phyloP scores from a whole-genome alignment of 2,329 filamentous ascomycete genomes.

The Zalaria obscura region DNA sequence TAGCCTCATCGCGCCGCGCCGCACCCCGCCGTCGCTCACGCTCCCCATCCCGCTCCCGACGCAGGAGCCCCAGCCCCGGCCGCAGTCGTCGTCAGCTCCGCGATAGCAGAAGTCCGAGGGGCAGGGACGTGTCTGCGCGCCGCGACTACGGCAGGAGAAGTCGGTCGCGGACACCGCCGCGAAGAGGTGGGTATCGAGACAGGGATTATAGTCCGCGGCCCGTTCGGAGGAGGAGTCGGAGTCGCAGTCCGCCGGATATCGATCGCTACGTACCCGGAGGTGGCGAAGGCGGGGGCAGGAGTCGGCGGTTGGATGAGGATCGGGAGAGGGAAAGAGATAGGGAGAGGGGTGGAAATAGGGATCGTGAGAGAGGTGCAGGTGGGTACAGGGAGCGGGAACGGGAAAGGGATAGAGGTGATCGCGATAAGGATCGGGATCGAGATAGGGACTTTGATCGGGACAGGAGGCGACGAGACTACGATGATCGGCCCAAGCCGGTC shows the following conservation, averaged over 20 bases:
- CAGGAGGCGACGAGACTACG: conserved; percentile 13
- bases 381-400: conserved; percentile 2
- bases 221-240: conserved; percentile 12
- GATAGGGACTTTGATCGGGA: conserved; percentile 27
- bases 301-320: conserved; percentile 8
- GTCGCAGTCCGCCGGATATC: conserved; percentile 3
- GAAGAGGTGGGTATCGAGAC: conserved; percentile 16
- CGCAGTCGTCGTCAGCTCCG: too few species aligned
- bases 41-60: conserved; percentile 6
- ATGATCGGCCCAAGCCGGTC: conserved; percentile 14
- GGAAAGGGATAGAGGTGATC: conserved; percentile 3
- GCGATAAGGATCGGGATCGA: conserved; percentile 8
- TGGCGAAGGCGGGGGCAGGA: conserved; percentile 9
- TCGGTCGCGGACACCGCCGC: too few species aligned
- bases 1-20: background rate
- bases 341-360: conserved; percentile 7
- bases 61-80: conserved; percentile 5
- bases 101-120: too few species aligned
- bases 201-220: conserved; percentile 23
- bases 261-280: conserved; percentile 6
- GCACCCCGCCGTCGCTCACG: too few species aligned
- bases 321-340: conserved; percentile 1
- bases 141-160: too few species aligned
- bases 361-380: conserved; percentile 9
- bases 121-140: too few species aligned